Conservation (phyloP, 257 asterid genomes). For the Euphrasia confusa region DNA sequence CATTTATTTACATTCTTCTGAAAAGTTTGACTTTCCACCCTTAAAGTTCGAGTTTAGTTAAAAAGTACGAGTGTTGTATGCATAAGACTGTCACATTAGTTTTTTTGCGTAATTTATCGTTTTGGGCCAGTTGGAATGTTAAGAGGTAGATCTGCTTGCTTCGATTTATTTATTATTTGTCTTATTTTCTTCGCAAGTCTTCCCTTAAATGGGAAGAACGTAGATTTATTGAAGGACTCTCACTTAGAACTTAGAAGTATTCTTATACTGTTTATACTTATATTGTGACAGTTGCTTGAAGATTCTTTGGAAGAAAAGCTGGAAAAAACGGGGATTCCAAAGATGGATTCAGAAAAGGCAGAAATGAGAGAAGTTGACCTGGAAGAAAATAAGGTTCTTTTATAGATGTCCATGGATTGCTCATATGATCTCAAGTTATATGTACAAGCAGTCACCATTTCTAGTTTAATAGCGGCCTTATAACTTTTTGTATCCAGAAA, state of each 20-base stretch:
- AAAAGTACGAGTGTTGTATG: no score
- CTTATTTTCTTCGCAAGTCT: background rate
- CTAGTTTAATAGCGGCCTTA: slow-evolving; percentile 20
- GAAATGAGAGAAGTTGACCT: slow-evolving; percentile 69
- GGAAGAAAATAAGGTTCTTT: slow-evolving; percentile 77
- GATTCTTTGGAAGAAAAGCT: slow-evolving; percentile 83
- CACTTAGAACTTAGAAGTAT: slow-evolving; percentile 3
- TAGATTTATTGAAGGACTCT: slow-evolving; percentile 19
- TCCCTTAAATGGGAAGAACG: background rate
- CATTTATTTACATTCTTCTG: no score
- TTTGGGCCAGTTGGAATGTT: background rate
- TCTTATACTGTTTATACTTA: slow-evolving; percentile 30
- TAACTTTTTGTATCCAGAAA: slow-evolving; percentile 44
- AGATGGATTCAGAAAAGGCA: slow-evolving; percentile 61
- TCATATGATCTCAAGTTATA: background rate
- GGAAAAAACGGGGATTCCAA: slow-evolving; percentile 64
- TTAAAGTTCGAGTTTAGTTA: no score
- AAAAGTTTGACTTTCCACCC: no score
- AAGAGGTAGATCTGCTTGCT: slow-evolving; percentile 7
- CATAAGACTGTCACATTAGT: no score
- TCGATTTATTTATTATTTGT: background rate
- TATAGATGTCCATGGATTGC: background rate
- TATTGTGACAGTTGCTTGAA: slow-evolving; percentile 76
- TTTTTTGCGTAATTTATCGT: no score
- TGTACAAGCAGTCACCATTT: background rate